Percentiles rank a stretch among this genome's conserved stretches.
Evolutionary conservation across 352 stramenopile species (phyloP).

Genomic region (Globisporangium yorkense): DNA sequence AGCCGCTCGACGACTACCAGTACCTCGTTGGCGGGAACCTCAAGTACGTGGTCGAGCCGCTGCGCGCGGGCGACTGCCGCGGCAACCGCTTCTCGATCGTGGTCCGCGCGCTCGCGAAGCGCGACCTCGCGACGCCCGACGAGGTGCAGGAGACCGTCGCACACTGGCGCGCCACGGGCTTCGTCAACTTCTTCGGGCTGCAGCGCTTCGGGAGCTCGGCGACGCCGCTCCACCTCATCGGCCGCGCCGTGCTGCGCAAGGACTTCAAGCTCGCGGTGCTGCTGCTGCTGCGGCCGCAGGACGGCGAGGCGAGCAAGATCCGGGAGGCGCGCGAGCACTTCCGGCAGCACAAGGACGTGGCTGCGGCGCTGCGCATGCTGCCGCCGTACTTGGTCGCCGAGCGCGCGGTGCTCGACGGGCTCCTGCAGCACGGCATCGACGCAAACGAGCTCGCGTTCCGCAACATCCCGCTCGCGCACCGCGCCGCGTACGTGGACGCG

Average conservation of each 20-base stretch:
- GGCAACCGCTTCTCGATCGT: conserved; percentile 94
- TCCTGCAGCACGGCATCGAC: conserved; percentile 70
- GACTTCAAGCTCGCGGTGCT: conserved; percentile 92
- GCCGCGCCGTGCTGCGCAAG: conserved; percentile 90
- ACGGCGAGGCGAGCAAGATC: conserved; percentile 80
- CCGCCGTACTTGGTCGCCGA: conserved; percentile 69
- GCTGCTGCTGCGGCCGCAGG: conserved; percentile 86
- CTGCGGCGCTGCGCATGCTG: conserved; percentile 67
- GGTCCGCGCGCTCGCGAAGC: conserved; percentile 82
- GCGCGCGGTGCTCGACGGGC: conserved; percentile 62
- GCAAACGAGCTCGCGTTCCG: conserved; percentile 68
- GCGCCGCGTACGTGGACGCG: conserved; percentile 58
- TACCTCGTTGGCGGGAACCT: conserved; percentile 91
- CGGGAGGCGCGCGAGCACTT: conserved; percentile 73
- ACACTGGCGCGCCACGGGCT: conserved; percentile 68
- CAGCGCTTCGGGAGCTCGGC: conserved; percentile 91
- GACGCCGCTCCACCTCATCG: conserved; percentile 81
- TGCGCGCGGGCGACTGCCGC: conserved; percentile 82
- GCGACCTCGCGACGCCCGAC: conserved; percentile 35
- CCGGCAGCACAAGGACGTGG: conserved; percentile 77
- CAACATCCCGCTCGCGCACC: conserved; percentile 54
- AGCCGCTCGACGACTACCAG: conserved; percentile 57
- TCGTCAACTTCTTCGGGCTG: conserved; percentile 97
- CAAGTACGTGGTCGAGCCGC: conserved; percentile 80
- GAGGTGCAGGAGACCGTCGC: conserved; percentile 28